A percentile compares a stretch with the other conserved stretches of the same genome.
These are phyloP conservation scores for Termitomyces sp. DNA, from an alignment of 1,284 basidiomycete species.

Conservation along the genomic window DNA sequence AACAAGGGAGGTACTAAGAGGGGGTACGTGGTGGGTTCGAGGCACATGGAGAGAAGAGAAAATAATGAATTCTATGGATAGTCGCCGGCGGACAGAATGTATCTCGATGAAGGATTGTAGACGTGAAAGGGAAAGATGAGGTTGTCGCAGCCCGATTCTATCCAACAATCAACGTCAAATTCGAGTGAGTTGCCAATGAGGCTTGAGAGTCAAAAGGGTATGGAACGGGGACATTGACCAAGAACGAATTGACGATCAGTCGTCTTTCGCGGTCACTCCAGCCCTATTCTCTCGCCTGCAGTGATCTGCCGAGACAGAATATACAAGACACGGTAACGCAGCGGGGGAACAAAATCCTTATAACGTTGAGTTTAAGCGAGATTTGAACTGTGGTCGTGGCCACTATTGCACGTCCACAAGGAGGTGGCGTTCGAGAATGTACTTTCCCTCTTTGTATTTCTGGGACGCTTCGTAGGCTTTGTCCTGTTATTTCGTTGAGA, in stretches of 20 bases:
- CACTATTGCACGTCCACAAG: slow-evolving; percentile 73
- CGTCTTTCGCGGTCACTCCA: slow-evolving; percentile 10
- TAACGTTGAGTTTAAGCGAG: neutral
- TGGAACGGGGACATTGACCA: slow-evolving; percentile 6
- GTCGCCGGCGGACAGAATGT: neutral
- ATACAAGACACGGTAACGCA: slow-evolving; percentile 23
- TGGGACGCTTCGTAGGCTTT: slow-evolving; percentile 85
- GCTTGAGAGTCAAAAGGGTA: slow-evolving; percentile 1
- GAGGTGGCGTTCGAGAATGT: slow-evolving; percentile 91
- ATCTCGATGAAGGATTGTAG: neutral
- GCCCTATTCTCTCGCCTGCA: slow-evolving; percentile 6
- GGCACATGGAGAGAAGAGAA: neutral
- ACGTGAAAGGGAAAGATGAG: neutral
- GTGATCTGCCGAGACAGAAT: slow-evolving; percentile 7
- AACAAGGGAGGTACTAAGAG: neutral
- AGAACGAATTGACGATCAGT: neutral
- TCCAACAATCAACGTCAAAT: neutral
- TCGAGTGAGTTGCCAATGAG: neutral
- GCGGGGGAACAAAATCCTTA: slow-evolving; percentile 11
- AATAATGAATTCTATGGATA: neutral
- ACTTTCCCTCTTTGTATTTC: slow-evolving; percentile 99
- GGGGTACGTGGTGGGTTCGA: neutral
- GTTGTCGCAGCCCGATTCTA: neutral
- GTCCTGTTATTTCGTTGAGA: slow-evolving; percentile 51
- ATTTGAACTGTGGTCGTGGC: neutral